These are phyloP conservation scores for Thelephora aurantiotincta DNA, from an alignment of 768 basidiomycete species.

Conservation along the genomic window DNA sequence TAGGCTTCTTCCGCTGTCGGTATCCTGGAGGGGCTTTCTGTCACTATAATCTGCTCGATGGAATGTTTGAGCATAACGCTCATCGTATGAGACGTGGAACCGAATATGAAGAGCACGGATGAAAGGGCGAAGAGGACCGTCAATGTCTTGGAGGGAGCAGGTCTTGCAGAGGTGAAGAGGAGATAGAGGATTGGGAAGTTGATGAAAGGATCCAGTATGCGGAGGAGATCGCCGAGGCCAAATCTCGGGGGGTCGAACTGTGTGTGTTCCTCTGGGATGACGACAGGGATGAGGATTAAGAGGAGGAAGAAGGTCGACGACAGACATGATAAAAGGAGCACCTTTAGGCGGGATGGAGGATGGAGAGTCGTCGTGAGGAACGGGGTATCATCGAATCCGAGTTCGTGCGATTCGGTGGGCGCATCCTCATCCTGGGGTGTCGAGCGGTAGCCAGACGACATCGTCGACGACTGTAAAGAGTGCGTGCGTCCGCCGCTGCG, in stretches of 20 bases:
- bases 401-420: background rate
- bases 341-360: background rate
- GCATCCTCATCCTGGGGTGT: no score
- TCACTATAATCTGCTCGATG: background rate
- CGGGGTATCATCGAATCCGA: background rate
- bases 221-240: background rate
- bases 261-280: background rate
- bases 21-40: background rate
- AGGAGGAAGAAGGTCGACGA: background rate
- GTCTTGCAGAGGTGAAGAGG: background rate
- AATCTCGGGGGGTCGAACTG: background rate
- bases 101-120: background rate
- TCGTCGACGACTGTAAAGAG: no score
- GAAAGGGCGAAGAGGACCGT: background rate
- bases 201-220: background rate
- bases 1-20: background rate
- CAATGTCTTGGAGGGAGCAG: background rate
- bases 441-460: no score
- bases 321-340: background rate
- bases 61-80: background rate
- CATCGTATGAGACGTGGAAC: background rate
- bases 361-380: background rate
- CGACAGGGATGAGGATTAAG: background rate
- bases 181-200: background rate
- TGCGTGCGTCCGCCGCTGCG: no score